Base-by-base conservation (phyloP, 176 grass and related monocot genomes). In the Triticum dicoccoides region DNA sequence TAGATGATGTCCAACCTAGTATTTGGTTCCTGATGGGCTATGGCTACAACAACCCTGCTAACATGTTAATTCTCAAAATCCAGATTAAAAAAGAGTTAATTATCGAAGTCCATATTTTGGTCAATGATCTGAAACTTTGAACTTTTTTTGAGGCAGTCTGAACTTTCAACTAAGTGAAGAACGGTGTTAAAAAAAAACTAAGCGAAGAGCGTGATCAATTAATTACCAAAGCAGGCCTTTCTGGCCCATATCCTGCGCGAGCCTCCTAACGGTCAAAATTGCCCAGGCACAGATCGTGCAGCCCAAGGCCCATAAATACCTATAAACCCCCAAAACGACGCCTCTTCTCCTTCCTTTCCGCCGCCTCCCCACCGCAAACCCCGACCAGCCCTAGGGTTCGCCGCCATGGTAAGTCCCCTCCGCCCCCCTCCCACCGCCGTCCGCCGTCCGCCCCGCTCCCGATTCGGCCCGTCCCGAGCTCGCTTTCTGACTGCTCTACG, bases 321-420 rank as follows among this genome's bases (percentile, higher is more conserved):
- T 74, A 81, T 79, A 73, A 84, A 6, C 21, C 4, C 30, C 54
- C 29, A 2, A 49, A 25, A 27, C 56, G 13, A 52, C 8, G 23
- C n/a, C 62, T 51, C 5, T 30, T 73, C 58, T 73, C n/a, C 8
- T 3, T 63, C 59, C 21, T 78, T 10, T 65, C 58, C 38, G 29
- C 35, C 27, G 73, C 74, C 15, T 10, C 51, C 9, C 77, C 12
- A 77, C 9, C 42, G 27, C 59, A 41, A 56, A 78, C 9, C 71
- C 24, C 76, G 24, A 30, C 42, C 82, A 54, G 11, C 1, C n/a
- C 81, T 79, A 85, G 82, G 82, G 77, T 85, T 68, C 61, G 77
- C 88, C 69, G 47, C 69, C 69, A 85, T 85, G 88, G 82, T 85
- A 81, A 85, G 73, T 59, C 15, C 33, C 64, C 62, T 1, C 2